Percentiles rank a stretch among this genome's conserved stretches.
These are phyloP conservation scores for Tuber microsphaerosporum DNA, from an alignment of 495 filamentous ascomycete genomes.

Conservation along the genomic window DNA sequence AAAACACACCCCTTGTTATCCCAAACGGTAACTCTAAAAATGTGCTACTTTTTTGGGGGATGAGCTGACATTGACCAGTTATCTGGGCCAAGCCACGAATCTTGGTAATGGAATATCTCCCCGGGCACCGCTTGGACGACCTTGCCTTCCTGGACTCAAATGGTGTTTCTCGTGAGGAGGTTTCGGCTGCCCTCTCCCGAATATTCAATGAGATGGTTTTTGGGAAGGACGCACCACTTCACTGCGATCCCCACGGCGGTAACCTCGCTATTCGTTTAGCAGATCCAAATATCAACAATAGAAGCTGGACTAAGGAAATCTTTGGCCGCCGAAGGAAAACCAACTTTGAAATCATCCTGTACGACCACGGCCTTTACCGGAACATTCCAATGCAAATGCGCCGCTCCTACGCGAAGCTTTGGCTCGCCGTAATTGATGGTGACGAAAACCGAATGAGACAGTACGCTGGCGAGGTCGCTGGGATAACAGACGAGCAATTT, in stretches of 20 bases:
- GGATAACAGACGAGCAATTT: slow-evolving; percentile 85
- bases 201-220: slow-evolving; percentile 99
- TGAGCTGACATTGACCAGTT: slow-evolving; percentile 47
- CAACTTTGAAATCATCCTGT: slow-evolving; percentile 97
- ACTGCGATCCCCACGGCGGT: slow-evolving; percentile 96
- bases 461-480: slow-evolving; percentile 81
- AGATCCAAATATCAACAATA: slow-evolving; percentile 49
- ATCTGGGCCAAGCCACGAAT: slow-evolving; percentile 85
- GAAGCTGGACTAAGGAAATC: slow-evolving; percentile 4
- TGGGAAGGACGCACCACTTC: slow-evolving; percentile 75
- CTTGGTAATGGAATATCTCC: slow-evolving; percentile 88
- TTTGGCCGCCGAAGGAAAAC: slow-evolving; percentile 48
- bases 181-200: slow-evolving; percentile 79
- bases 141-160: slow-evolving; percentile 76
- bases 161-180: slow-evolving; percentile 88
- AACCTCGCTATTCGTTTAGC: slow-evolving; percentile 77
- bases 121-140: slow-evolving; percentile 83
- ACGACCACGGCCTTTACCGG: slow-evolving; percentile 94
- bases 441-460: slow-evolving; percentile 77
- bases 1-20: slow-evolving; percentile 69
- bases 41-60: background rate
- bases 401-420: slow-evolving; percentile 90
- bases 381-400: slow-evolving; percentile 74
- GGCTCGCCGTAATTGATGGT: slow-evolving; percentile 88
- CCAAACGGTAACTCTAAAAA: slow-evolving; percentile 53